phyloP scores from a whole-genome alignment of 768 basidiomycete genomes.

The Boletus patriciae region DNA sequence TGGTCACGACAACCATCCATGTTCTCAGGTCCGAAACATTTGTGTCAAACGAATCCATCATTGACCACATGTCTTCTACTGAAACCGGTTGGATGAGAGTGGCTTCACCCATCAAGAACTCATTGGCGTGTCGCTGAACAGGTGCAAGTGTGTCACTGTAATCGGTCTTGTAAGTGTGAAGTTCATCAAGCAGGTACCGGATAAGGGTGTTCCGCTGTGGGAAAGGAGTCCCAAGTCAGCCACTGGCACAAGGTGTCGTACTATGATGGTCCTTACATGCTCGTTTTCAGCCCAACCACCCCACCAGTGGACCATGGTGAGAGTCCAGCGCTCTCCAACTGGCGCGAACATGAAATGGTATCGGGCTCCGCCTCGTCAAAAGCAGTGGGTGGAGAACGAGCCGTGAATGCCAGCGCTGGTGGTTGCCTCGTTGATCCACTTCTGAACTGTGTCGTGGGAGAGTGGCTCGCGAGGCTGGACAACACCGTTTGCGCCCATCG shows the following conservation, averaged over 20 bases:
- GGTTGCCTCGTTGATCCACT: background rate
- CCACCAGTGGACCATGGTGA: conserved; percentile 38
- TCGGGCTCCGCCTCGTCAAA: background rate
- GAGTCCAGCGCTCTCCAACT: conserved; percentile 35
- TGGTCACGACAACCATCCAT: no score
- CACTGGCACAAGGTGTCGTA: no score
- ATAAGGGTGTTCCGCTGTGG: background rate
- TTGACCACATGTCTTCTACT: background rate
- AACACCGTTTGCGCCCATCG: background rate
- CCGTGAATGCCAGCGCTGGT: background rate
- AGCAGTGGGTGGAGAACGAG: background rate
- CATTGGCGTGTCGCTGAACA: no score
- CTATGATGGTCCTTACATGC: no score
- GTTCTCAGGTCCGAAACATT: no score
- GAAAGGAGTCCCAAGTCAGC: no score
- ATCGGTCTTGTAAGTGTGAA: background rate
- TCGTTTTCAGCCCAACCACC: conserved; percentile 43
- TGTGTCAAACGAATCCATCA: no score
- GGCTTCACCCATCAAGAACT: no score
- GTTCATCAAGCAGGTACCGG: background rate
- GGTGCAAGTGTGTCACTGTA: background rate
- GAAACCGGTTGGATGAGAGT: background rate
- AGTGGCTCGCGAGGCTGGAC: background rate
- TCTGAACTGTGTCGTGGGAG: background rate
- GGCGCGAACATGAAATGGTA: conserved; percentile 43